phyloP scores from a whole-genome alignment of 2,329 filamentous ascomycete genomes.

The Colletotrichum horii region DNA sequence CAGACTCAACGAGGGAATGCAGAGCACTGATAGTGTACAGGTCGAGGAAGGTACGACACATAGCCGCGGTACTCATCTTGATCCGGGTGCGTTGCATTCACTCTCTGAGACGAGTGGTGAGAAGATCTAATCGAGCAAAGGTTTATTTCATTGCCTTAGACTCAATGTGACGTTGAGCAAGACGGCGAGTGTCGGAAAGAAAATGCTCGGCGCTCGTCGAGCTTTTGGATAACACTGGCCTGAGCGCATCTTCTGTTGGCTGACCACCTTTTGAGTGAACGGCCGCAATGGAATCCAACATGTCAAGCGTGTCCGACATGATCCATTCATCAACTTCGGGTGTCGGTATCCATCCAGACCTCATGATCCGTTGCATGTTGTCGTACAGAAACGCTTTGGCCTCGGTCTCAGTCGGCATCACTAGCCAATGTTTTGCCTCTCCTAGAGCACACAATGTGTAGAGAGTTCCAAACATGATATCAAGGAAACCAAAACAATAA shows the following conservation, averaged over 20 bases:
- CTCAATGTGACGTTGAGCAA: not conserved
- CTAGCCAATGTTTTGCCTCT: not conserved
- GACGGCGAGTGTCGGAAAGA: not conserved
- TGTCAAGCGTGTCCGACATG: not conserved
- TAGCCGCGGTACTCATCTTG: not conserved
- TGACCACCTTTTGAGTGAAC: not conserved
- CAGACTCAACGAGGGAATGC: not conserved
- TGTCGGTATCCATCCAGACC: not conserved
- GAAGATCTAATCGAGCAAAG: not conserved
- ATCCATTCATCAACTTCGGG: not conserved
- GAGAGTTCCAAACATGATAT: not conserved
- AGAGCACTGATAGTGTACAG: not conserved
- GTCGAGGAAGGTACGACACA: not conserved
- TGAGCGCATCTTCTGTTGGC: not conserved
- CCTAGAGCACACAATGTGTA: not conserved
- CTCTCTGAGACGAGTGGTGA: not conserved
- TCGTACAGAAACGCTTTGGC: not conserved
- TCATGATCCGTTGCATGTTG: not conserved
- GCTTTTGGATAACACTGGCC: not conserved
- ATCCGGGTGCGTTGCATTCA: not conserved
- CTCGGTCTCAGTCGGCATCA: not conserved
- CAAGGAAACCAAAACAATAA: not conserved
- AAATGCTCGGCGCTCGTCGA: not conserved
- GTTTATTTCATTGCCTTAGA: not conserved
- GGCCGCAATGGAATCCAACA: not conserved